Conservation (phyloP, 148 eudicot species). For the Vaccinium darrowii region DNA sequence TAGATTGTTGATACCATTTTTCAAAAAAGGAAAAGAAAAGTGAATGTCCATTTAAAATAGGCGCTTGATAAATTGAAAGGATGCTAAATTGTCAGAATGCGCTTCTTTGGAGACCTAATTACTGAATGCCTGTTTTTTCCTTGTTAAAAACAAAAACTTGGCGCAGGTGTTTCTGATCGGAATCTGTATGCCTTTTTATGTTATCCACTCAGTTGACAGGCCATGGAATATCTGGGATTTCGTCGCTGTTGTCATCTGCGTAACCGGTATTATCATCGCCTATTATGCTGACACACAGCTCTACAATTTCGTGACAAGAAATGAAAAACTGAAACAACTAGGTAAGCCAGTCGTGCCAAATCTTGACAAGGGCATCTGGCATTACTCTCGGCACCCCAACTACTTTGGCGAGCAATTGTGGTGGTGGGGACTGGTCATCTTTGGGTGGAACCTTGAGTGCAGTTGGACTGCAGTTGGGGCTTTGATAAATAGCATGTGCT, state of each 20-base stretch:
- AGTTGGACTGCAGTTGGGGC: constrained; percentile 67
- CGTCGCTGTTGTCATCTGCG: constrained; percentile 47
- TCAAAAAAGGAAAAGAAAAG: too few relatives aligned
- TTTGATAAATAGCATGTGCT: constrained; percentile 62
- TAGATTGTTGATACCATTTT: too few relatives aligned
- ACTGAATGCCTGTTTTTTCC: background rate
- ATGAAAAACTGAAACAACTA: constrained; percentile 45
- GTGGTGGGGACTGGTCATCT: constrained; percentile 95
- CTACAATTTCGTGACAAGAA: constrained; percentile 47
- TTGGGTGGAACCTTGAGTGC: constrained; percentile 70
- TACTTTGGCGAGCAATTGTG: constrained; percentile 96
- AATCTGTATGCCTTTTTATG: constrained; percentile 66
- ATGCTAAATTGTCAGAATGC: too few relatives aligned
- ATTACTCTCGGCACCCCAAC: constrained; percentile 86
- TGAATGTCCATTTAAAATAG: too few relatives aligned
- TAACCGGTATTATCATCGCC: constrained; percentile 59
- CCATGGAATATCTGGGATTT: constrained; percentile 69
- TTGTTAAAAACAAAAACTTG: constrained; percentile 4
- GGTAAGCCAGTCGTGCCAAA: constrained; percentile 47
- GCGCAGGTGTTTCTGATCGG: constrained; percentile 75
- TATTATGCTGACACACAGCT: constrained; percentile 85
- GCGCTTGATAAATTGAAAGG: background rate
- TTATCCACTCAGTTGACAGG: constrained; percentile 54
- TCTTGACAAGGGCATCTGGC: constrained; percentile 78
- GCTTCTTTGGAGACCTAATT: background rate